Conservation (phyloP, 2,329 filamentous ascomycete species). For the Pseudocercospora macadamiae region DNA sequence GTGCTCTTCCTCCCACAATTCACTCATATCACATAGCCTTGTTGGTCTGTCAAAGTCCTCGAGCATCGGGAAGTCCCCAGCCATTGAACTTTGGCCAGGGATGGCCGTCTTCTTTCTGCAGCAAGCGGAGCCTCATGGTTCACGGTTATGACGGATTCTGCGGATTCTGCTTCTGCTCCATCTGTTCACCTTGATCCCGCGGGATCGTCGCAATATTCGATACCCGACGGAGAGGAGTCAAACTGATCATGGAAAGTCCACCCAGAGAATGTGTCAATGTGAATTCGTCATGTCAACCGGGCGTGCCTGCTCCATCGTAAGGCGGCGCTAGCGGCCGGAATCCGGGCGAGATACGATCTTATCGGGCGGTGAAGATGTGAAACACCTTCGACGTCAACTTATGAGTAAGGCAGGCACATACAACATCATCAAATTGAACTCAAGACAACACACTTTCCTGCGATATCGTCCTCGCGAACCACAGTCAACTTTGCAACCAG, state of each 20-base stretch:
- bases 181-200: neutral
- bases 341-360: constrained; percentile 3
- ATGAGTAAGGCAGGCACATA: neutral
- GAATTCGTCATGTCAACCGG: neutral
- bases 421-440: too few species aligned
- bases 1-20: neutral
- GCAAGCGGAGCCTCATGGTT: neutral
- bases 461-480: too few species aligned
- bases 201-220: neutral
- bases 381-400: constrained; percentile 11
- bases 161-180: too few species aligned
- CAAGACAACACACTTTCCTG: neutral
- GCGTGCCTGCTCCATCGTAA: neutral
- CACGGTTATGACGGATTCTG: too few species aligned
- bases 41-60: too few species aligned
- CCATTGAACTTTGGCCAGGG: neutral
- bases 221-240: neutral
- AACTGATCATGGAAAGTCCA: neutral
- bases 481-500: too few species aligned
- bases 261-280: neutral
- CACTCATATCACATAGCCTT: neutral
- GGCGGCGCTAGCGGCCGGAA: constrained; percentile 7
- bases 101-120: constrained; percentile 1
- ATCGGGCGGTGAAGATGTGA: constrained; percentile 14
- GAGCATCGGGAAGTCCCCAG: too few species aligned